These are phyloP conservation scores for Coprinopsis cinerea DNA, from an alignment of 768 basidiomycete species.

Conservation along the genomic window DNA sequence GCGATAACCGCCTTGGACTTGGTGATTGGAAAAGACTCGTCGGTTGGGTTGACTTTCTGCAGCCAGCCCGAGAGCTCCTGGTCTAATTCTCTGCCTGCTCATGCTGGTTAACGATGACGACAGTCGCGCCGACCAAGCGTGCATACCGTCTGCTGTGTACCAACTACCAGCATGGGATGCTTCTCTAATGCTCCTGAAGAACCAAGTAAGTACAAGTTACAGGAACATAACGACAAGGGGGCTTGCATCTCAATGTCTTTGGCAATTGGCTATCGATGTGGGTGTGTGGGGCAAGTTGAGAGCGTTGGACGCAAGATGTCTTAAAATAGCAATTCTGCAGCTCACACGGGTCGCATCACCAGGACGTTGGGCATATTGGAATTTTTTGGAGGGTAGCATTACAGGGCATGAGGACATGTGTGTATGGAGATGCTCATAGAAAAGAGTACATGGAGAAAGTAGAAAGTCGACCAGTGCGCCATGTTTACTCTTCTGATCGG, in stretches of 20 bases:
- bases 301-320: neutral
- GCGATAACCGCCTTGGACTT: slow-evolving; percentile 86
- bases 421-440: slow-evolving; percentile 45
- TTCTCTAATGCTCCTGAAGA: slow-evolving; percentile 24
- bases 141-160: slow-evolving; percentile 69
- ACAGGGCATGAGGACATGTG: slow-evolving; percentile 32
- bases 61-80: slow-evolving; percentile 63
- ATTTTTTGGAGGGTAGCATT: slow-evolving; percentile 1
- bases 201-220: neutral
- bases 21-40: slow-evolving; percentile 54
- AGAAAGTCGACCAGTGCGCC: slow-evolving; percentile 28
- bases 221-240: neutral
- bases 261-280: no score
- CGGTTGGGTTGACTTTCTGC: slow-evolving; percentile 37
- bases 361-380: neutral
- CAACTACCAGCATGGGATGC: slow-evolving; percentile 89
- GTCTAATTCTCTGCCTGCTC: slow-evolving; percentile 55
- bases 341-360: neutral
- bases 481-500: slow-evolving; percentile 85
- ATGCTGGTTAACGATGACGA: no score
- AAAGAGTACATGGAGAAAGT: slow-evolving; percentile 44
- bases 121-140: neutral
- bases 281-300: no score
- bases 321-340: slow-evolving; percentile 3
- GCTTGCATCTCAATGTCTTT: slow-evolving; percentile 3